Base-by-base conservation (phyloP, 2,329 filamentous ascomycete genomes). In the Trichoderma hamatum region DNA sequence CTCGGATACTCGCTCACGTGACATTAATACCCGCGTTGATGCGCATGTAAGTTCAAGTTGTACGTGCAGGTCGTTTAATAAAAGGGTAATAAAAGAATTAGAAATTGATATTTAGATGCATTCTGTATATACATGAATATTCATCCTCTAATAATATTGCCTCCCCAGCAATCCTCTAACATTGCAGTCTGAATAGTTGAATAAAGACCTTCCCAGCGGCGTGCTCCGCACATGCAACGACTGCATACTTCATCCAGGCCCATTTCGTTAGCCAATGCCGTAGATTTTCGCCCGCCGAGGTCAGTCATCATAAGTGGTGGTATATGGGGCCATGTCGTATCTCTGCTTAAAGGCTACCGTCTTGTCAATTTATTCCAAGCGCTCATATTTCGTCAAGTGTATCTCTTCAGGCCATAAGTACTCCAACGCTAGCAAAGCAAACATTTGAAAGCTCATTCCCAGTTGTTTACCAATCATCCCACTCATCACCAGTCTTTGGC, bases 391-490 rank as follows among this genome's bases (percentile, higher is more conserved):
- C 55, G 43, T 68, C 64, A 68, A 63, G 46, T 68, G 59, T 56
- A 61, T 68, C 58, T 68, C 66, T 74, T 70, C 72, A 73, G 73
- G 71, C 74, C 70, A 63, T 67, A 62, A 10, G 68, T 68, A 68
- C 69, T 69, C 69, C 67, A 70, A 61, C 62, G 62, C 56, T 49
- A 26, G 54, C 43, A 43, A 49, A 68, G 61, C 32, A 64, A 66
- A 51, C 56, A 54, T 43, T 49, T 21, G 34, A 65, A 61, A 19
- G 16, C 32, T 28, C 54, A 58, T 21, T 16, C 46, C 32, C 58
- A 67, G 65, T 82, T 79, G 88, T 68, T 83, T 79, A 88, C 86
- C 86, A 89, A 72, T 88, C 87, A 78, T 90, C 88, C 88, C 88
- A 90, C 70, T 89, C 86, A 73, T 90, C 88, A 28, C 70, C 26